Evolutionary conservation across 495 filamentous ascomycete species (phyloP).

Genomic region (Friedmanniomyces simplex): DNA sequence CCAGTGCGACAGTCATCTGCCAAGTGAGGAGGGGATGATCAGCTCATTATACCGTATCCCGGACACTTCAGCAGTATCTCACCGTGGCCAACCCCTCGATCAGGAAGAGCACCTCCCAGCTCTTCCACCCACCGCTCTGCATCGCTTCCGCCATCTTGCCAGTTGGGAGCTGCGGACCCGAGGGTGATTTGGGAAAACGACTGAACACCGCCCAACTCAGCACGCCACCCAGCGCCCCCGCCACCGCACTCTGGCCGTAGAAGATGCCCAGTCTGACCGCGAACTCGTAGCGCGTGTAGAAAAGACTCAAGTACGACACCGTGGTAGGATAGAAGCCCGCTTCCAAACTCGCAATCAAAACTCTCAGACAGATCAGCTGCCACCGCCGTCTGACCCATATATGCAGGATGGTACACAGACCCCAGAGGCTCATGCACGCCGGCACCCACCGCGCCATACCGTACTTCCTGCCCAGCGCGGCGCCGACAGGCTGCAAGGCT

Average conservation of each 20-base stretch:
- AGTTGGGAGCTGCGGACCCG: conserved; percentile 8
- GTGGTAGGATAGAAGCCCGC: conserved; percentile 46
- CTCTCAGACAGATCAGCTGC: conserved; percentile 35
- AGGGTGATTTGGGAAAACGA: conserved; percentile 15
- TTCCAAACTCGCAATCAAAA: conserved; percentile 36
- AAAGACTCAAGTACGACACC: conserved; percentile 43
- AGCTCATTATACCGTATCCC: too few species aligned
- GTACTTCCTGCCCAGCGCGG: conserved; percentile 42
- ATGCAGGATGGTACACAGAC: conserved; percentile 39
- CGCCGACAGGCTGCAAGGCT: conserved; percentile 43
- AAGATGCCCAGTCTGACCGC: conserved; percentile 43
- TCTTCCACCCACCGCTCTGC: conserved; percentile 24
- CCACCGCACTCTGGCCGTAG: conserved; percentile 48
- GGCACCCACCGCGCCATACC: conserved; percentile 46
- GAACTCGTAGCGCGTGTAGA: conserved; percentile 48
- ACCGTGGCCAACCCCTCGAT: conserved; percentile 42
- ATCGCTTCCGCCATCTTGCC: neutral
- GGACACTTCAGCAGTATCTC: too few species aligned
- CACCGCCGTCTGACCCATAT: conserved; percentile 29
- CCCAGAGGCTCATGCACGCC: conserved; percentile 46
- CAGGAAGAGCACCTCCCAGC: conserved; percentile 49
- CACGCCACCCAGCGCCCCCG: conserved; percentile 45
- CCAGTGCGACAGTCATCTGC: conserved; percentile 34
- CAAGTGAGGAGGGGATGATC: too few species aligned
- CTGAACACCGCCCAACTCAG: conserved; percentile 37